These are phyloP conservation scores for Neurospora sp. DNA, from an alignment of 495 filamentous ascomycete genomes.

Conservation along the genomic window DNA sequence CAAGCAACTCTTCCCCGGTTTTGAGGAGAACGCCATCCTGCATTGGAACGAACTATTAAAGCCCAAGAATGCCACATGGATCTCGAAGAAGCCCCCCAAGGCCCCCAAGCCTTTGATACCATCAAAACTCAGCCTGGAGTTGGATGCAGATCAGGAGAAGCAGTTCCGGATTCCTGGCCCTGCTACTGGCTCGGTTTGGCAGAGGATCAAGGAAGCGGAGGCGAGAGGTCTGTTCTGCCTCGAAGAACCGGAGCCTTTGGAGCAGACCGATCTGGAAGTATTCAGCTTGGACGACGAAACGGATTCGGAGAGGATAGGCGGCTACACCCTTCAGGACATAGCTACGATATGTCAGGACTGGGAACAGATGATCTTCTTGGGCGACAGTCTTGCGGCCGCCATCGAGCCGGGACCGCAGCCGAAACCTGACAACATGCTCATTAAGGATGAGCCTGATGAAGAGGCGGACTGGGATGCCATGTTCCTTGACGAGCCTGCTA, in stretches of 20 bases:
- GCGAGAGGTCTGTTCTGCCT: slow-evolving; percentile 48
- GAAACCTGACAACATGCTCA: slow-evolving; percentile 15
- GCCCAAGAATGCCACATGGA: slow-evolving; percentile 58
- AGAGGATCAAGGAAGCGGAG: slow-evolving; percentile 48
- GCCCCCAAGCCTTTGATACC: slow-evolving; percentile 72
- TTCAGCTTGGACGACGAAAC: slow-evolving; percentile 41
- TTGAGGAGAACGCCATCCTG: slow-evolving; percentile 52
- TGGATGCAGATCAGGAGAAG: slow-evolving; percentile 71
- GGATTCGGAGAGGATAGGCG: slow-evolving; percentile 56
- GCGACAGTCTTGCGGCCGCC: slow-evolving; percentile 11
- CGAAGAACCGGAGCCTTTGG: slow-evolving; percentile 34
- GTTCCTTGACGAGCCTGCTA: slow-evolving; percentile 31
- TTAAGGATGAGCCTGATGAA: slow-evolving; percentile 31
- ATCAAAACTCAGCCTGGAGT: slow-evolving; percentile 76
- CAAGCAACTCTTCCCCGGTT: slow-evolving; percentile 58
- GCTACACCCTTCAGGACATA: slow-evolving; percentile 63
- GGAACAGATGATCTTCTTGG: slow-evolving; percentile 46
- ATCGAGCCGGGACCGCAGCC: slow-evolving; percentile 10
- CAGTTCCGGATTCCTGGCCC: slow-evolving; percentile 59
- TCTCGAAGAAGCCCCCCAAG: slow-evolving; percentile 59
- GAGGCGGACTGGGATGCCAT: slow-evolving; percentile 46
- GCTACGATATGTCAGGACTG: slow-evolving; percentile 76
- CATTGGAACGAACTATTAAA: slow-evolving; percentile 66
- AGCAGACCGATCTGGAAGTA: slow-evolving; percentile 48
- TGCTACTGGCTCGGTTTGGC: slow-evolving; percentile 28